Percentiles rank a stretch among this genome's conserved stretches.
These are phyloP conservation scores for Avena sativa DNA, from an alignment of 176 grass and related monocot species.

Conservation along the genomic window DNA sequence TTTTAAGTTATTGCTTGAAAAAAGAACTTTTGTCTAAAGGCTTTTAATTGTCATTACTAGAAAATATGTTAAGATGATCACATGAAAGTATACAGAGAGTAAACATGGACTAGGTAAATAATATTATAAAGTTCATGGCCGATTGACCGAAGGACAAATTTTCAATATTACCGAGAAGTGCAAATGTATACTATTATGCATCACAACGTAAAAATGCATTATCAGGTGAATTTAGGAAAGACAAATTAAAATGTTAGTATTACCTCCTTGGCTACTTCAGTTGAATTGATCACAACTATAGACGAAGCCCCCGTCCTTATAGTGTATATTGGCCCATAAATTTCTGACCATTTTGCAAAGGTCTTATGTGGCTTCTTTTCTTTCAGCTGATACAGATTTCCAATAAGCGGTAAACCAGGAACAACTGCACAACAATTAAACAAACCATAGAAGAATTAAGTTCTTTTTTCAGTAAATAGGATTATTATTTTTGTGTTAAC, in stretches of 20 bases:
- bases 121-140: not conserved
- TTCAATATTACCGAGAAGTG: not conserved
- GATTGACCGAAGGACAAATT: not conserved
- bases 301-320: conserved; percentile 64
- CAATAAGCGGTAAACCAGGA: conserved; percentile 77
- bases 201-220: conserved; percentile 6
- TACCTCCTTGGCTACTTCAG: conserved; percentile 84
- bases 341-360: conserved; percentile 77
- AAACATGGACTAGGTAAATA: not conserved
- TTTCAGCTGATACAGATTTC: conserved; percentile 83
- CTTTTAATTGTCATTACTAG: not conserved
- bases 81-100: not conserved
- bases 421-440: conserved; percentile 58
- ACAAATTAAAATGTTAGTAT: not conserved
- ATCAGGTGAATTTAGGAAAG: not conserved
- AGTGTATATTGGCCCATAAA: conserved; percentile 80
- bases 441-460: not conserved
- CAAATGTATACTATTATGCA: not conserved
- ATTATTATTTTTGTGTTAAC: too few relatives aligned
- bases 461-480: not conserved
- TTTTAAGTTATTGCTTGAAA: not conserved
- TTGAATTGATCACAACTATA: conserved; percentile 80
- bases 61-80: not conserved
- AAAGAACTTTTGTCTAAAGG: not conserved
- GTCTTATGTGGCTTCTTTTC: conserved; percentile 80